phyloP scores from a whole-genome alignment of 2,329 filamentous ascomycete species.

The Trichoderma sp. region DNA sequence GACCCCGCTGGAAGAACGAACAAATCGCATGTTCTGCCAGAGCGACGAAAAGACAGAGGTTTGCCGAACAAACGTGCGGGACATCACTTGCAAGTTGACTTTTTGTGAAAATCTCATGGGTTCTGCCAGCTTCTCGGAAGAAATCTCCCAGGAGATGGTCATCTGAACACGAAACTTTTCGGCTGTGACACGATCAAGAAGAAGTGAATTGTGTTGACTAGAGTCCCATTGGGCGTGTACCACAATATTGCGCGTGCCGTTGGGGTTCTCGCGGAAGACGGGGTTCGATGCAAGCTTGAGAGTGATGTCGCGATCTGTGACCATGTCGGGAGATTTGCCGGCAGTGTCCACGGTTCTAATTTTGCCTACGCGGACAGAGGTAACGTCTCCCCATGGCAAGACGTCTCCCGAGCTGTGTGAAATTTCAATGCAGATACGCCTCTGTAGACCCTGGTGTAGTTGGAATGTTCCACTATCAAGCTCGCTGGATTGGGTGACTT shows the following conservation, averaged over 20 bases:
- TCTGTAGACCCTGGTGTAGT: conserved; percentile 90
- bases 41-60: conserved; percentile 85
- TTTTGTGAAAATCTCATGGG: conserved; percentile 87
- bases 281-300: conserved; percentile 80
- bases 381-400: conserved; percentile 85
- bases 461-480: conserved; percentile 91
- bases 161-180: conserved; percentile 92
- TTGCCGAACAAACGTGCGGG: conserved; percentile 81
- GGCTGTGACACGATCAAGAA: conserved; percentile 91
- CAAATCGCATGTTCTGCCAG: conserved; percentile 82
- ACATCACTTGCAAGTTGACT: conserved; percentile 79
- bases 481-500: conserved; percentile 84
- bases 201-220: conserved; percentile 84
- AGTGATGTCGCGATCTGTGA: conserved; percentile 71
- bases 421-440: conserved; percentile 84
- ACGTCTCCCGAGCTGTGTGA: conserved; percentile 88
- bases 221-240: conserved; percentile 97
- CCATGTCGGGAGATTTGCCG: conserved; percentile 82
- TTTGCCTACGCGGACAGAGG: conserved; percentile 74
- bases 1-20: conserved; percentile 83
- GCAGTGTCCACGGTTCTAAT: conserved; percentile 82
- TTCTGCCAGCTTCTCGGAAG: conserved; percentile 80
- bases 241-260: conserved; percentile 85
- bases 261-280: conserved; percentile 79
- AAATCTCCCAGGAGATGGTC: conserved; percentile 82